Base-by-base conservation (phyloP, 176 grass and related monocot genomes). In the Bonia amplexicaulis region DNA sequence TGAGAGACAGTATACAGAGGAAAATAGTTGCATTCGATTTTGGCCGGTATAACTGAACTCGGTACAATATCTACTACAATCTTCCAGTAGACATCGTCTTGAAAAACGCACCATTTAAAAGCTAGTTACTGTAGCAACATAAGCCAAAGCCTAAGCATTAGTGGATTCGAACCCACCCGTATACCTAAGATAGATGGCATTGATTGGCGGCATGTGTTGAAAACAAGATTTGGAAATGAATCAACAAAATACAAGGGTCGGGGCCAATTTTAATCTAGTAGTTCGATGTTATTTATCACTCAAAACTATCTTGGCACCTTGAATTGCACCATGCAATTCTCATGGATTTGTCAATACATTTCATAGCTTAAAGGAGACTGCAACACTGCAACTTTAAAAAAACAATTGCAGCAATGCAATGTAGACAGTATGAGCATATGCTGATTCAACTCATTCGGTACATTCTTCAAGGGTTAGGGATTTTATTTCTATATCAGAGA, bases 401-500 rank as follows among this genome's bases (percentile, higher is more conserved):
- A 61, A 71, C n/a, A n/a, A 47, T 26, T 77, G 74, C 53, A 23
- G 22, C 35, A 16, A 60, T 15, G 12, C 35, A 60, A 42, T 2
- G 12, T 6, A 60, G 33, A 60, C 5, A 48, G 19, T n/a, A 74
- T 74, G 2, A 74, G 33, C 4, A 73, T 53, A 12, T 53, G 71
- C 31, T 51, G 2, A 75, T 22, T 39, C 49, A 37, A 75, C 51
- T 55, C 49, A 75, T 75, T 75, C 22, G 10, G 19, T 1, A 17
- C 2, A 51, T 75, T 66, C 22, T 29, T 53, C 49, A 19, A 61
- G 53, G 52, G 59, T 26, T 75, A 9, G 7, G 42, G 13, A 71
- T 52, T 51, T 69, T 53, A 42, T 85, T 78, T 77, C 74, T 73
- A 77, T 33, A 68, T 22, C n/a, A 44, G 47, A 68, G n/a, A 68